phyloP scores from a whole-genome alignment of 2,329 filamentous ascomycete species.

The Rhinocladiella similis region DNA sequence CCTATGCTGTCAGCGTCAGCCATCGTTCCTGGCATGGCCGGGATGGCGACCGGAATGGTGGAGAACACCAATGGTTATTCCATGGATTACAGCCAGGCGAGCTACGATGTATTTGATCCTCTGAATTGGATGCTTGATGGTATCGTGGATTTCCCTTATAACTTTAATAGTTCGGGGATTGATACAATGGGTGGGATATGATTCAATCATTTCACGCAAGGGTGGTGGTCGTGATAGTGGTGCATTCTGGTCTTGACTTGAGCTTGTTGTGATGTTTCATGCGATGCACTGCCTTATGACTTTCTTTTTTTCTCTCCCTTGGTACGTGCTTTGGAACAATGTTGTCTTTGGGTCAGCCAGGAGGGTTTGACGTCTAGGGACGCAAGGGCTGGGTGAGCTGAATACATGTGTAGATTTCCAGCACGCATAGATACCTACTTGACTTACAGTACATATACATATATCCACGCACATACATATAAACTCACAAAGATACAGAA shows the following conservation, averaged over 20 bases:
- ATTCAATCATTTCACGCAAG: no score
- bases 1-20: slow-evolving; percentile 18
- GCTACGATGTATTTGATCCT: slow-evolving; percentile 87
- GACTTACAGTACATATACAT: no score
- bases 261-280: neutral
- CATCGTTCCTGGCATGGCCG: slow-evolving; percentile 30
- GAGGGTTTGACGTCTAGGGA: no score
- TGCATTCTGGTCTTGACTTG: neutral
- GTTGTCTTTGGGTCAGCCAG: no score
- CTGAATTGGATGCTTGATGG: slow-evolving; percentile 93
- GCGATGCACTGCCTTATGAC: neutral
- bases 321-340: no score
- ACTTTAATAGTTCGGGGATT: slow-evolving; percentile 18
- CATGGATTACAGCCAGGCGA: slow-evolving; percentile 43
- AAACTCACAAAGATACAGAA: no score
- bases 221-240: no score
- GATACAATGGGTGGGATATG: no score
- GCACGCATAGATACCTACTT: no score
- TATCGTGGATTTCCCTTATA: slow-evolving; percentile 74
- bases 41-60: slow-evolving; percentile 29
- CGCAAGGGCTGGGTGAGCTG: no score
- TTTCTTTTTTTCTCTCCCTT: neutral
- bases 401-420: no score
- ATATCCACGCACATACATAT: no score
- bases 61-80: slow-evolving; percentile 15